Evolutionary conservation across 2,329 filamentous ascomycete species (phyloP).

Genomic region (Lachnellula arida): DNA sequence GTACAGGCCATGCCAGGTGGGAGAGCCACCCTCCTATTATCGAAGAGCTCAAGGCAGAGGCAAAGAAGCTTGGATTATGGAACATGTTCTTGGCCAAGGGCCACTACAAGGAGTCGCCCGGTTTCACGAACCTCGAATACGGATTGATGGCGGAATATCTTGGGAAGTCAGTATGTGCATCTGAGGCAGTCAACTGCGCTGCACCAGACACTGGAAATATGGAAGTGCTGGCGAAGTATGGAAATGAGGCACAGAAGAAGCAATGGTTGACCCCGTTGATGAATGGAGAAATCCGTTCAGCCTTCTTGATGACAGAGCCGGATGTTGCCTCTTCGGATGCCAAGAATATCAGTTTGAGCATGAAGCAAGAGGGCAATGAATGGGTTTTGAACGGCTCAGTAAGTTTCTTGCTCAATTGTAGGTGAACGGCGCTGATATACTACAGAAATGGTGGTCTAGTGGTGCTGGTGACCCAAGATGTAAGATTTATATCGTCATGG

Average conservation of each 20-base stretch:
- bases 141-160: slow-evolving; percentile 96
- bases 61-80: slow-evolving; percentile 81
- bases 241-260: slow-evolving; percentile 77
- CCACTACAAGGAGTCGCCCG: slow-evolving; percentile 92
- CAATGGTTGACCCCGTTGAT: slow-evolving; percentile 78
- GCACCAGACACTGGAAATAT: slow-evolving; percentile 94
- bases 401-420: slow-evolving; percentile 28
- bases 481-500: slow-evolving; percentile 94
- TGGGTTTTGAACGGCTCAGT: slow-evolving; percentile 88
- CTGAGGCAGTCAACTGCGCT: slow-evolving; percentile 84
- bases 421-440: slow-evolving; percentile 15
- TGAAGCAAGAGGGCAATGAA: slow-evolving; percentile 76
- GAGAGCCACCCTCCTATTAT: slow-evolving; percentile 72
- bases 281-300: slow-evolving; percentile 79
- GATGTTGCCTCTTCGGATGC: slow-evolving; percentile 86
- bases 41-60: slow-evolving; percentile 84
- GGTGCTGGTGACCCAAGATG: slow-evolving; percentile 91
- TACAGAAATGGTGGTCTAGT: slow-evolving; percentile 97
- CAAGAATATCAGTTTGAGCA: slow-evolving; percentile 83
- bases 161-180: slow-evolving; percentile 77
- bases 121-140: slow-evolving; percentile 94
- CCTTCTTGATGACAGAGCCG: slow-evolving; percentile 92
- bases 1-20: slow-evolving; percentile 71
- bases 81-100: slow-evolving; percentile 97
- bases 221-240: slow-evolving; percentile 91